Percentiles rank a stretch among this genome's conserved stretches.
These are phyloP conservation scores for Termitomyces titanicus DNA, from an alignment of 768 basidiomycete species.

Conservation along the genomic window DNA sequence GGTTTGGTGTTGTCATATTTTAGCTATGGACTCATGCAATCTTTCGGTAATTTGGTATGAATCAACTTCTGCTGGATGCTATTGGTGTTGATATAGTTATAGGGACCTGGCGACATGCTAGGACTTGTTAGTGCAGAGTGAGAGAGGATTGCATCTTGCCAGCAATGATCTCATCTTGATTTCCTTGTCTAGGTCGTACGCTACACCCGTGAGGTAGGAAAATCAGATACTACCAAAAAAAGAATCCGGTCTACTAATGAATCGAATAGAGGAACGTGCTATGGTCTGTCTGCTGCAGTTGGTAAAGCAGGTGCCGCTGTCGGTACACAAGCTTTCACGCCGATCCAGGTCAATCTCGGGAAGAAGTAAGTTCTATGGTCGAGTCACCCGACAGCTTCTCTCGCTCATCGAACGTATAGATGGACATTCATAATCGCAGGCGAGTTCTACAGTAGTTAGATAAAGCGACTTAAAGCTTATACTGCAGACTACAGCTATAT, in stretches of 20 bases:
- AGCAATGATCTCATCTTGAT: background rate
- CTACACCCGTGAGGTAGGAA: conserved; percentile 56
- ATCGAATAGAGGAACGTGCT: conserved; percentile 53
- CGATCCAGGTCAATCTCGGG: conserved; percentile 65
- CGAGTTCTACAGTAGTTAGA: conserved; percentile 1
- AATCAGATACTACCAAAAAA: background rate
- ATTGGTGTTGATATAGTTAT: background rate
- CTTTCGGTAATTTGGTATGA: conserved; percentile 60
- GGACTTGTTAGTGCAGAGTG: conserved; percentile 65
- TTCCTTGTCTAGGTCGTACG: conserved; percentile 47
- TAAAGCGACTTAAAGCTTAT: too few relatives aligned
- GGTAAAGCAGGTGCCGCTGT: conserved; percentile 76
- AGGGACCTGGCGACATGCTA: conserved; percentile 74
- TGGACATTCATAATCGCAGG: conserved; percentile 61
- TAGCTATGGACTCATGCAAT: conserved; percentile 73
- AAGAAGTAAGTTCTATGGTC: conserved; percentile 39
- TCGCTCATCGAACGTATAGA: conserved; percentile 23
- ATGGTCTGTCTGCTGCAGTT: conserved; percentile 64
- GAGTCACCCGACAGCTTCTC: background rate
- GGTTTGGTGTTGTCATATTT: background rate
- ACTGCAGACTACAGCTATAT: conserved; percentile 45
- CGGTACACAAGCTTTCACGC: conserved; percentile 68
- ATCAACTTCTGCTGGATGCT: background rate
- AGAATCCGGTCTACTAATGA: background rate
- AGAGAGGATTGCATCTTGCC: conserved; percentile 15